A percentile compares a stretch with the other conserved stretches of the same genome.
phyloP scores from a whole-genome alignment of 2,329 filamentous ascomycete genomes.

The Metarhizium guizhouense region DNA sequence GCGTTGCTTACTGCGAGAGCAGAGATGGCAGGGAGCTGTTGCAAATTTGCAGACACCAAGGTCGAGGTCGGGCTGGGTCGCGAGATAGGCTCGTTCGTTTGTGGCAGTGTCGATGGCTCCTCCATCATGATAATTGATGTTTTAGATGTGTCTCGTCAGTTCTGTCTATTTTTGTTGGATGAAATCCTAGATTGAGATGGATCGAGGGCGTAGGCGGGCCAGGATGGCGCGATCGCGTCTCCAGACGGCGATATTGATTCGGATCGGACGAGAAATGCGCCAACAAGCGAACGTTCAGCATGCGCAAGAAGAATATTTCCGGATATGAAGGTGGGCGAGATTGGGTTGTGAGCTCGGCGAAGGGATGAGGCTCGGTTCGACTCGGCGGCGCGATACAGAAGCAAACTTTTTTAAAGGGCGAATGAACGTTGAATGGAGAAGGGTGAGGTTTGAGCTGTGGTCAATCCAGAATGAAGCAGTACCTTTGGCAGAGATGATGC shows the following conservation, averaged over 20 bases:
- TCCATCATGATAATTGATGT: conserved; percentile 34
- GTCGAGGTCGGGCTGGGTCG: conserved; percentile 41
- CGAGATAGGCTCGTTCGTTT: conserved; percentile 38
- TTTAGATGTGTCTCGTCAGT: neutral
- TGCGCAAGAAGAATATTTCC: too few relatives aligned
- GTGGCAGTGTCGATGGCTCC: conserved; percentile 28
- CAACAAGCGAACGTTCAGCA: too few relatives aligned
- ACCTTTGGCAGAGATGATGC: neutral
- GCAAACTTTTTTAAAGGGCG: too few relatives aligned
- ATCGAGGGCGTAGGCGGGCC: too few relatives aligned
- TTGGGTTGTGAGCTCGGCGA: too few relatives aligned
- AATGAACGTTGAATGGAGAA: neutral
- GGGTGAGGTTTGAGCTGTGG: neutral
- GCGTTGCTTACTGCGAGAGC: conserved; percentile 33
- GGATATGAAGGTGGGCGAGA: too few relatives aligned
- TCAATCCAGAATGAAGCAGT: neutral
- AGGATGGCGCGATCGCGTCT: too few relatives aligned
- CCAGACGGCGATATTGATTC: too few relatives aligned
- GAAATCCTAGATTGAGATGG: too few relatives aligned
- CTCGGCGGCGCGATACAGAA: neutral
- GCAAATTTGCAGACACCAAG: conserved; percentile 29
- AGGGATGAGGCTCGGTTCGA: neutral
- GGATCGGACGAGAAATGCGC: too few relatives aligned
- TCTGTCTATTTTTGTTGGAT: neutral
- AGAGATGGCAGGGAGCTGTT: conserved; percentile 38